Conservation (phyloP, 805 yeast genomes). For the Wickerhamiella dianesei region DNA sequence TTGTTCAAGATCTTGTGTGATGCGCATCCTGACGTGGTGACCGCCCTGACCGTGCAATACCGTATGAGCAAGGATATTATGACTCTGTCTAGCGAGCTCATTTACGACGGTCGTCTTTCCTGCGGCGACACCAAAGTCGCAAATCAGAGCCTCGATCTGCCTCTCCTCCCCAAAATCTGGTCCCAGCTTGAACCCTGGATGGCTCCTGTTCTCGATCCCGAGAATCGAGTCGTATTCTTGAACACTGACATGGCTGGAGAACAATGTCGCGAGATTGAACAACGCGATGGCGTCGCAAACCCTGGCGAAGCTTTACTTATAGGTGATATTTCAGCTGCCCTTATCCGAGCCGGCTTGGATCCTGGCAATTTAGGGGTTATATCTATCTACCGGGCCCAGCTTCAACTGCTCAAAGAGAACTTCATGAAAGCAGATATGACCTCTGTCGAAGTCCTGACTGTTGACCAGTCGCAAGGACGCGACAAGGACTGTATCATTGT, state of each 20-base stretch:
- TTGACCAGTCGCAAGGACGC: conserved; percentile 91
- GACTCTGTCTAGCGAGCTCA: conserved; percentile 63
- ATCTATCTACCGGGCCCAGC: conserved; percentile 78
- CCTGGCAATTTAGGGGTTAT: conserved; percentile 57
- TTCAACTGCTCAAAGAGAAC: conserved; percentile 33
- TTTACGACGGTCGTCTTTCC: conserved; percentile 60
- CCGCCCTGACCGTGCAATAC: conserved; percentile 68
- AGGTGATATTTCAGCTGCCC: conserved; percentile 39
- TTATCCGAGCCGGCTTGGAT: conserved; percentile 31
- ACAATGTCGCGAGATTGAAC: conserved; percentile 36
- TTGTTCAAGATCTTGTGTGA: conserved; percentile 66
- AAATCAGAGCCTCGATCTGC: conserved; percentile 39
- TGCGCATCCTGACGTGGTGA: conserved; percentile 58
- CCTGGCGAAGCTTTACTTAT: conserved; percentile 56
- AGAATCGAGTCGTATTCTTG: conserved; percentile 54
- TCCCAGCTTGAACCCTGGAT: conserved; percentile 3
- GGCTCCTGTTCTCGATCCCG: conserved; percentile 34
- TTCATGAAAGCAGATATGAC: conserved; percentile 20
- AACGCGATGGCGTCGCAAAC: conserved; percentile 62
- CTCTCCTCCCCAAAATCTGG: conserved; percentile 22
- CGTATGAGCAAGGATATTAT: conserved; percentile 87
- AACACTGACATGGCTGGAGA: conserved; percentile 55
- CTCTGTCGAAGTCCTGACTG: conserved; percentile 70
- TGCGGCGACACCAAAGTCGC: conserved; percentile 67
- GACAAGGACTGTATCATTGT: conserved; percentile 87